Percentiles rank a stretch among this genome's conserved stretches.
phyloP scores from a whole-genome alignment of 257 asterid genomes.

The Jaltomata sinuosa region DNA sequence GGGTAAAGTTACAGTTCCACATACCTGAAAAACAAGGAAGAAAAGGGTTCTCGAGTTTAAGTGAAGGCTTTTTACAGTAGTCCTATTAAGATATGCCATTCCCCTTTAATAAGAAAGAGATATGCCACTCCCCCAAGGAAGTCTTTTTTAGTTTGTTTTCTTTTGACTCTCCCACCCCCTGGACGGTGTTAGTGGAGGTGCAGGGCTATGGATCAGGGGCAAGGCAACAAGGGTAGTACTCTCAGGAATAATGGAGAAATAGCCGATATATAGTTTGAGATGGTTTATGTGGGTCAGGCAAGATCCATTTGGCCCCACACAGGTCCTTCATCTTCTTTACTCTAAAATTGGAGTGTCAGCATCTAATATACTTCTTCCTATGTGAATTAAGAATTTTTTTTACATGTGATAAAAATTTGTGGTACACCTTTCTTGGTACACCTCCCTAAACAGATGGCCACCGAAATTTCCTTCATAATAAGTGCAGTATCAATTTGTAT shows the following conservation, averaged over 20 bases:
- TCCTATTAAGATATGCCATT: neutral
- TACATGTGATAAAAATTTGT: neutral
- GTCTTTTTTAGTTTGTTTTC: neutral
- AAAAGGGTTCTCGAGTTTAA: neutral
- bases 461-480: neutral
- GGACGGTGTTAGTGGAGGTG: no score
- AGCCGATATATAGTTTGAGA: neutral
- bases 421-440: neutral
- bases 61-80: neutral
- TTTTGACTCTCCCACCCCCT: neutral
- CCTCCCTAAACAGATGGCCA: neutral
- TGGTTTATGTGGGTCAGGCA: neutral
- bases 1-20: neutral
- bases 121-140: neutral
- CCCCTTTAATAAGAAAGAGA: neutral
- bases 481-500: neutral
- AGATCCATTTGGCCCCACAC: neutral
- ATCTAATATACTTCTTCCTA: neutral
- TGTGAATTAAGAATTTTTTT: neutral
- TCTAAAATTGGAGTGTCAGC: neutral
- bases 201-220: neutral
- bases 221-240: neutral
- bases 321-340: neutral
- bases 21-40: neutral
- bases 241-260: neutral